A percentile compares a stretch with the other conserved stretches of the same genome.
Evolutionary conservation across 148 eudicot genomes (phyloP).

Genomic region (Agrostemma githago): DNA sequence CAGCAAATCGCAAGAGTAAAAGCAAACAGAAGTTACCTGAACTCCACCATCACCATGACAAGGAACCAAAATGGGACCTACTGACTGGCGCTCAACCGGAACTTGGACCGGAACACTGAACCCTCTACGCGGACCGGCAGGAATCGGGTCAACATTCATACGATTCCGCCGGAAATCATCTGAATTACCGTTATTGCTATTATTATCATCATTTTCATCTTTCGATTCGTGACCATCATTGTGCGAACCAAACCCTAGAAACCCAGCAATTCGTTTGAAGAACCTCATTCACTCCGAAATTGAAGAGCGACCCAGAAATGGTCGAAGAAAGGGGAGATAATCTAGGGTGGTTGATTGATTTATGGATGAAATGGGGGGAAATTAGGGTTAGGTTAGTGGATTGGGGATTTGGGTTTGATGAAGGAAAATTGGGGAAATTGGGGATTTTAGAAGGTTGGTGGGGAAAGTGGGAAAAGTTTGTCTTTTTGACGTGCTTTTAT

Average conservation of each 20-base stretch:
- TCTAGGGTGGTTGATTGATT: background rate
- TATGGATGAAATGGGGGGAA: background rate
- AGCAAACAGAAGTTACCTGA: constrained; percentile 44
- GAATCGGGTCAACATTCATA: constrained; percentile 33
- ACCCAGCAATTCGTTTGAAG: constrained; percentile 42
- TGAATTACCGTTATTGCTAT: constrained; percentile 3
- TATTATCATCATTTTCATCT: constrained; percentile 28
- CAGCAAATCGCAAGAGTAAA: background rate
- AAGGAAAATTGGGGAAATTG: background rate
- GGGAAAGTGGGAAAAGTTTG: background rate
- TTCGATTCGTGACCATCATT: constrained; percentile 39
- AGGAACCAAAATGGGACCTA: constrained; percentile 62
- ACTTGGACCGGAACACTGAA: constrained; percentile 83
- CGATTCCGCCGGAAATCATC: constrained; percentile 25
- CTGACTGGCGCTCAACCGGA: constrained; percentile 49
- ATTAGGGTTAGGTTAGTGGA: background rate
- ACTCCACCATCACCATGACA: constrained; percentile 73
- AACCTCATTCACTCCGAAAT: constrained; percentile 39
- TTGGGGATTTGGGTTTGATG: background rate
- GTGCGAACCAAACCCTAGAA: constrained; percentile 53
- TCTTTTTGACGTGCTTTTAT: background rate
- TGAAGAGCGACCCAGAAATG: background rate
- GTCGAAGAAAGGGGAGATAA: background rate
- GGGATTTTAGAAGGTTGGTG: background rate
- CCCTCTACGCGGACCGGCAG: constrained; percentile 53